Base-by-base conservation (phyloP, 768 basidiomycete species). In the Rhodotorula kratochvilovae region DNA sequence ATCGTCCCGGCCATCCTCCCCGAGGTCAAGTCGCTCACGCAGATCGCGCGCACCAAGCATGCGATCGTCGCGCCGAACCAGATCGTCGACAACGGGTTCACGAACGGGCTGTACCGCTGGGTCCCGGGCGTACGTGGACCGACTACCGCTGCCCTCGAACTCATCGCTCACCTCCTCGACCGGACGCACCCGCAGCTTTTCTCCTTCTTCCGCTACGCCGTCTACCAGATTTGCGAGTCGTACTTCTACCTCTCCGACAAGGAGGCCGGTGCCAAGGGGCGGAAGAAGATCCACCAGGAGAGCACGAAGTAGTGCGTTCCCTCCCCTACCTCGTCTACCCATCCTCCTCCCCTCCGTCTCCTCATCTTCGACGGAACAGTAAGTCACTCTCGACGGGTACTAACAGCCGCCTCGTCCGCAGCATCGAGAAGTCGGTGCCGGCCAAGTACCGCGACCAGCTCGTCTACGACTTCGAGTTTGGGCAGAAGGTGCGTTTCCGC, bases 361-460 rank as follows among this genome's bases (percentile, higher is more conserved):
- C 42, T 56, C 54, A 2, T 25, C 11, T 16, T 31, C 7, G n/a
- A n/a, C n/a, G n/a, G n/a, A n/a, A n/a, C n/a, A n/a, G n/a, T n/a
- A n/a, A n/a, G n/a, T n/a, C n/a, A n/a, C n/a, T n/a, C n/a, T n/a
- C n/a, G n/a, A n/a, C n/a, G n/a, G n/a, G n/a, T n/a, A n/a, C n/a
- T n/a, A n/a, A n/a, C n/a, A n/a, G n/a, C n/a, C n/a, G 17, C 4
- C 2, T 7, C 16, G 7, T 33, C 1, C 16, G n/a, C 55, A 74
- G 70, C 64, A 69, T 76, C 27, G 31, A 53, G 12, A 56, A 66
- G 27, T 53, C n/a, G 2, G 77, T 76, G 21, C 75, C 75, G 5
- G n/a, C 72, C 56, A 70, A 78, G 55, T 78, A 78, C 68, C 68
- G 69, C 53, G 65, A 77, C 23, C 57, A 60, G 5, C 65, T 79